Evolutionary conservation across 805 yeast species (phyloP).

Genomic region (Dipodascus geniculatus): DNA sequence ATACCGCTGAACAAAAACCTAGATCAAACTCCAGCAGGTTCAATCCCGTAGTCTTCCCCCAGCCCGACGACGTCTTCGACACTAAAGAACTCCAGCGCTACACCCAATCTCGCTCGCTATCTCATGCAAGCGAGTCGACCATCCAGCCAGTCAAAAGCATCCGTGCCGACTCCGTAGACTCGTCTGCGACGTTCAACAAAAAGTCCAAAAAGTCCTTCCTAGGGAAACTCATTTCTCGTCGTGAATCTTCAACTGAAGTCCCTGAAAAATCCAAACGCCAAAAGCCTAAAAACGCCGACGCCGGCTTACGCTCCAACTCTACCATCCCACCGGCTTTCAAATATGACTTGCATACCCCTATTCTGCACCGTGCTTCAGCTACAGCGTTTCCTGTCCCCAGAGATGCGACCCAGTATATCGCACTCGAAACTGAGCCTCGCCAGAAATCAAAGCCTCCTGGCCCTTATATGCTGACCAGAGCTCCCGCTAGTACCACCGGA

Average conservation of each 20-base stretch:
- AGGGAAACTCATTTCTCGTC: slow-evolving; percentile 13
- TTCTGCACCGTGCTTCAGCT: background rate
- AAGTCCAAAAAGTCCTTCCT: slow-evolving; percentile 10
- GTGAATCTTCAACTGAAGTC: slow-evolving; percentile 13
- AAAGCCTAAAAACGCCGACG: background rate
- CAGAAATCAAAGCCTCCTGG: too few species aligned
- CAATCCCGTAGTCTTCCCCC: background rate
- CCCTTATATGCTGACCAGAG: background rate
- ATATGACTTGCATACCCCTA: slow-evolving; percentile 3
- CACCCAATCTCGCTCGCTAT: background rate
- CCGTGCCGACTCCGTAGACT: slow-evolving; percentile 2
- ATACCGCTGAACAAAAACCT: background rate
- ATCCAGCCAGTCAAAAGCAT: background rate
- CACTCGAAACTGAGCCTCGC: background rate
- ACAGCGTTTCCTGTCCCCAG: background rate
- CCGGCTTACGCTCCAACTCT: background rate
- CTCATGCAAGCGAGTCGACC: background rate
- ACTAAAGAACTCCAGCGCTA: background rate
- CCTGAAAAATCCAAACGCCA: background rate
- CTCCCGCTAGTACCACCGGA: background rate
- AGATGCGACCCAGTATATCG: background rate
- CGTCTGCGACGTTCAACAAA: background rate
- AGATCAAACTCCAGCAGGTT: background rate
- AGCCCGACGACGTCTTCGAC: background rate
- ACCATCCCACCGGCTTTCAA: background rate